A percentile compares a stretch with the other conserved stretches of the same genome.
Evolutionary conservation across 495 filamentous ascomycete species (phyloP).

Genomic region (Daldinia decipiens): DNA sequence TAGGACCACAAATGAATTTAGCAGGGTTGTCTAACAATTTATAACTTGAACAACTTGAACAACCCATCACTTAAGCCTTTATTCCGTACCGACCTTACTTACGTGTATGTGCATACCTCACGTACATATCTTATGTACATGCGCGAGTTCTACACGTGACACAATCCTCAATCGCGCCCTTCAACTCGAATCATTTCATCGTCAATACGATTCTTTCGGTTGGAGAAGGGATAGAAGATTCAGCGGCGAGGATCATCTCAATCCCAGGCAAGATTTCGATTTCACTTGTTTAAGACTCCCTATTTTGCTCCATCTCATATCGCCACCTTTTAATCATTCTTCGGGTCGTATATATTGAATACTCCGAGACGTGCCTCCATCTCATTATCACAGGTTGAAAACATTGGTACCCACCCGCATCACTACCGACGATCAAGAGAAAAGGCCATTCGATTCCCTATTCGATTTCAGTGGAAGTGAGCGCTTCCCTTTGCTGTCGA

Average conservation of each 20-base stretch:
- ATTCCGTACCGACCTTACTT: constrained; percentile 26
- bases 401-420: constrained; percentile 41
- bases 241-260: constrained; percentile 14
- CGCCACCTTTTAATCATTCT: constrained; percentile 4
- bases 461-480: constrained; percentile 22
- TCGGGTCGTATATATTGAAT: constrained; percentile 20
- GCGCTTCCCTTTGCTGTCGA: neutral
- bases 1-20: constrained; percentile 4
- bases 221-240: constrained; percentile 3
- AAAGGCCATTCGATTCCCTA: neutral
- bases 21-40: constrained; percentile 1
- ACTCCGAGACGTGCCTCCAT: constrained; percentile 35
- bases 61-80: neutral
- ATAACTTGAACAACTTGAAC: constrained; percentile 4
- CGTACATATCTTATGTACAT: neutral
- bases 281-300: constrained; percentile 4
- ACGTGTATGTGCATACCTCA: neutral
- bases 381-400: constrained; percentile 30
- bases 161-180: constrained; percentile 29
- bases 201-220: constrained; percentile 25
- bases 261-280: constrained; percentile 4
- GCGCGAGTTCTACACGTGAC: constrained; percentile 29
- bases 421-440: constrained; percentile 38
- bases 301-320: constrained; percentile 5
- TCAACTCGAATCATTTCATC: constrained; percentile 29